Evolutionary conservation across 2,329 filamentous ascomycete species (phyloP).

Genomic region (Colletotrichum sidae): DNA sequence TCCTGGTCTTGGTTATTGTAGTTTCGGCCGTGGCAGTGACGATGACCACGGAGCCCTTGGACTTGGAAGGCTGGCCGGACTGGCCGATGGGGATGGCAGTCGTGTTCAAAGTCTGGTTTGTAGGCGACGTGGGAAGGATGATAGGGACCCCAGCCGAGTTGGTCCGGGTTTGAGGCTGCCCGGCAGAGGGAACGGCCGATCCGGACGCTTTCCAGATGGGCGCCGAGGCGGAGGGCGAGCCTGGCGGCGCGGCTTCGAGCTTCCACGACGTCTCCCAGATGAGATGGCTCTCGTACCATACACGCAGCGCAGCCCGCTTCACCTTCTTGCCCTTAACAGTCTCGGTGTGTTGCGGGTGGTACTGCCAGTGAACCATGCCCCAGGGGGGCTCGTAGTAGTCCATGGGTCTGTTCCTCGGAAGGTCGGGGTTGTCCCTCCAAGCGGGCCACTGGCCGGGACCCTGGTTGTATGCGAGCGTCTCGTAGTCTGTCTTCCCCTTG

Average conservation of each 20-base stretch:
- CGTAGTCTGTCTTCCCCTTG: no score
- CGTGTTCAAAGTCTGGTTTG: no score
- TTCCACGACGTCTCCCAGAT: constrained; percentile 16
- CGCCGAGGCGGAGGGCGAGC: background rate
- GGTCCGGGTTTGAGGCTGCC: no score
- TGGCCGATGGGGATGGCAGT: background rate
- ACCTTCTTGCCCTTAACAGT: constrained; percentile 1
- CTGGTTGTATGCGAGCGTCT: background rate
- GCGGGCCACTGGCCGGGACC: background rate
- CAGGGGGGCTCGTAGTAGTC: background rate
- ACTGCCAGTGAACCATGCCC: constrained; percentile 10
- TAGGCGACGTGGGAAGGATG: no score
- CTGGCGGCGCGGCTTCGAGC: constrained; percentile 3
- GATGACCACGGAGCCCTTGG: background rate
- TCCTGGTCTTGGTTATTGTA: background rate
- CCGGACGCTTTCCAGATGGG: background rate
- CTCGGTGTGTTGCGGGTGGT: background rate
- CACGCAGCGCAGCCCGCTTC: constrained; percentile 2
- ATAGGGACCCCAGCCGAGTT: no score
- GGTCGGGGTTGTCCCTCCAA: no score
- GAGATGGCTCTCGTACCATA: constrained; percentile 8
- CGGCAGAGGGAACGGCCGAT: no score
- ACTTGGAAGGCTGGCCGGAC: background rate
- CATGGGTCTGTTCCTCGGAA: background rate
- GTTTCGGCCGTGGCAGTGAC: background rate